Base-by-base conservation (phyloP, 176 grass and related monocot genomes). In the Canna indica region DNA sequence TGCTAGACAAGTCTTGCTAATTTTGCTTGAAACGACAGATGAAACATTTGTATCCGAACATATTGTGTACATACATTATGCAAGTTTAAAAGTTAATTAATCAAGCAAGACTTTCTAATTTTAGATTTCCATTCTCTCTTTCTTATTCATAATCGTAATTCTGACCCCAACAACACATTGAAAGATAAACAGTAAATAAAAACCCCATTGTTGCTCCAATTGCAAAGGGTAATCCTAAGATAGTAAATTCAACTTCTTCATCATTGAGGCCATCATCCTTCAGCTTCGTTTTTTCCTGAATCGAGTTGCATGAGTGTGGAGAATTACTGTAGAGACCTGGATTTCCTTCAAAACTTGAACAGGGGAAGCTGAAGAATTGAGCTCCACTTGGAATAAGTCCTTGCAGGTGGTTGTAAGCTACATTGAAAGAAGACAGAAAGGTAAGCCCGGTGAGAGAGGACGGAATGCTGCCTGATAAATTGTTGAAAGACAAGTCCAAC, bases 401-500 rank as follows among this genome's bases (percentile, higher is more conserved):
- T n/a, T 27, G 26, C 39, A 70, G 48, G 1, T 29, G 25, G 25
- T 70, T 70, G 26, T 70, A 25, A 20, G 67, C 41, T 3, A 70
- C 67, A 18, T 36, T 47, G n/a, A 70, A 70, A 0, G 1, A 17
- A 18, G 67, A 70, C 11, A 70, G 3, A 47, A 70, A 70, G 2
- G n/a, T 47, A 18, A 70, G 67, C 24, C 1, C 0, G 7, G 42
- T 16, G 42, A 70, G 67, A 1, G 67, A 70, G 3, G 67, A 32
- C 20, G 67, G 42, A 45, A 70, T 70, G 38, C 8, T 30, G 15
- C 67, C 67, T 25, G 67, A 47, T 18, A 70, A 47, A 29, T 47
- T 17, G 24, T 69, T 69, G 41, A 47, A 69, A 18, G 67, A 69
- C 41, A 69, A 48, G 39, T 69, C 12, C 38, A 69, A 31, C 5